These are phyloP conservation scores for Cyclanthera cordifolia DNA, from an alignment of 306 rosid genomes.

Conservation along the genomic window DNA sequence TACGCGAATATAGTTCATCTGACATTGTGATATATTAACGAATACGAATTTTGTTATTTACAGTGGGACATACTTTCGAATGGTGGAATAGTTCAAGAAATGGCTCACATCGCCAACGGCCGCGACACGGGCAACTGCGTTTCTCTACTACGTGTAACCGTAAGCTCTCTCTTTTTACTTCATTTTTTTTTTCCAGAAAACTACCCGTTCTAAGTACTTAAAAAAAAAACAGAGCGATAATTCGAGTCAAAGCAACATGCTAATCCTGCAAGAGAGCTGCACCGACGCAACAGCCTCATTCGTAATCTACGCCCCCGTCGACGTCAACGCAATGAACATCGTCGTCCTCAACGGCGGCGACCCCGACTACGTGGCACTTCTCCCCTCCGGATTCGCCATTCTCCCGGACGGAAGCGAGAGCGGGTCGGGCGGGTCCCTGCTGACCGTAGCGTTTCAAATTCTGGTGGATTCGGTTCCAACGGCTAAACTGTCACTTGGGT, in stretches of 20 bases:
- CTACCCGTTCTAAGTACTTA: neutral
- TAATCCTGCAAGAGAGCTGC: slow-evolving; percentile 87
- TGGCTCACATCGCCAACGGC: slow-evolving; percentile 95
- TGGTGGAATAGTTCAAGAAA: slow-evolving; percentile 86
- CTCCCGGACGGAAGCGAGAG: slow-evolving; percentile 58
- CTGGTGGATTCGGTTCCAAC: slow-evolving; percentile 91
- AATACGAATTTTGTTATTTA: neutral
- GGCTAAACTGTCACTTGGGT: slow-evolving; percentile 84
- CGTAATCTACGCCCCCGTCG: slow-evolving; percentile 88
- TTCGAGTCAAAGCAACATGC: slow-evolving; percentile 98
- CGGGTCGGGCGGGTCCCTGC: slow-evolving; percentile 57
- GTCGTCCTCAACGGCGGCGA: slow-evolving; percentile 98
- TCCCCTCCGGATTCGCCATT: slow-evolving; percentile 96
- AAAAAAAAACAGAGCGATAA: slow-evolving; percentile 51
- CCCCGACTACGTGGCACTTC: slow-evolving; percentile 87
- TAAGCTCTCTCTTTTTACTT: slow-evolving; percentile 1
- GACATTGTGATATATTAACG: no score
- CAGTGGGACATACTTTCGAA: slow-evolving; percentile 99
- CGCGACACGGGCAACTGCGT: slow-evolving; percentile 81
- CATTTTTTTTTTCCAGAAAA: no score
- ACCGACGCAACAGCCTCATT: slow-evolving; percentile 64
- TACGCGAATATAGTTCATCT: no score
- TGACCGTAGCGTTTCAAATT: slow-evolving; percentile 91
- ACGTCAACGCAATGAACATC: slow-evolving; percentile 75
- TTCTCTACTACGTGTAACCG: slow-evolving; percentile 78